These are phyloP conservation scores for Suhomyces pyralidae DNA, from an alignment of 805 yeast genomes.

Conservation along the genomic window DNA sequence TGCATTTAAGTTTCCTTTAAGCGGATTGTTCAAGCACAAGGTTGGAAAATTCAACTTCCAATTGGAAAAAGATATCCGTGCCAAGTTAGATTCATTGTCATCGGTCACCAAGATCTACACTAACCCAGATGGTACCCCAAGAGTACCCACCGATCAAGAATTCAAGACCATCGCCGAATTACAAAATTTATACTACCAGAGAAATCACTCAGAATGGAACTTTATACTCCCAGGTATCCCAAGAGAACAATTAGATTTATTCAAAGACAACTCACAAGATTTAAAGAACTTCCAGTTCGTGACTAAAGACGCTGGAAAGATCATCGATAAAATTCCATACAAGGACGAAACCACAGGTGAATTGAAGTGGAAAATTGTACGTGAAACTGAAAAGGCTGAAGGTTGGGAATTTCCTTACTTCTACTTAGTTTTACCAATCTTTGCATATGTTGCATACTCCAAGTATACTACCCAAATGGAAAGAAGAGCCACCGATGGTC, in stretches of 20 bases:
- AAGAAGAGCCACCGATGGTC: constrained; percentile 41
- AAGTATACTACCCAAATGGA: constrained; percentile 44
- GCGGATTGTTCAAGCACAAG: constrained; percentile 36
- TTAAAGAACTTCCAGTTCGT: constrained; percentile 53
- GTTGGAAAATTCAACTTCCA: constrained; percentile 43
- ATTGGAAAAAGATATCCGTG: constrained; percentile 61
- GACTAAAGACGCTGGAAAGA: constrained; percentile 51
- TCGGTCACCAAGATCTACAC: constrained; percentile 64
- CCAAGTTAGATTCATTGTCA: constrained; percentile 59
- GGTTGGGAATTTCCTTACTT: constrained; percentile 83
- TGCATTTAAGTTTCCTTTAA: constrained; percentile 40
- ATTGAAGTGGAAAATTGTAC: constrained; percentile 72
- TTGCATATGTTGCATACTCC: constrained; percentile 53
- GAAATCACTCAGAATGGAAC: constrained; percentile 54
- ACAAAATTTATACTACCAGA: constrained; percentile 54
- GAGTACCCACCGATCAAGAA: constrained; percentile 68
- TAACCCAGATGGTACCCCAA: constrained; percentile 71
- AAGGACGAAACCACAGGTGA: constrained; percentile 77
- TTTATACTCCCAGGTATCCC: constrained; percentile 47
- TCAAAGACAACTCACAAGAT: constrained; percentile 58
- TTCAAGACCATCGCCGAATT: constrained; percentile 70
- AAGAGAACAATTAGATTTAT: constrained; percentile 52
- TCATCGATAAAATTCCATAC: constrained; percentile 80
- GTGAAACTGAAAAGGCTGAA: constrained; percentile 69
- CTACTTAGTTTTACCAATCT: constrained; percentile 69